Conservation (phyloP, 106 monocot genomes). For the Xerophyta viscosa region DNA sequence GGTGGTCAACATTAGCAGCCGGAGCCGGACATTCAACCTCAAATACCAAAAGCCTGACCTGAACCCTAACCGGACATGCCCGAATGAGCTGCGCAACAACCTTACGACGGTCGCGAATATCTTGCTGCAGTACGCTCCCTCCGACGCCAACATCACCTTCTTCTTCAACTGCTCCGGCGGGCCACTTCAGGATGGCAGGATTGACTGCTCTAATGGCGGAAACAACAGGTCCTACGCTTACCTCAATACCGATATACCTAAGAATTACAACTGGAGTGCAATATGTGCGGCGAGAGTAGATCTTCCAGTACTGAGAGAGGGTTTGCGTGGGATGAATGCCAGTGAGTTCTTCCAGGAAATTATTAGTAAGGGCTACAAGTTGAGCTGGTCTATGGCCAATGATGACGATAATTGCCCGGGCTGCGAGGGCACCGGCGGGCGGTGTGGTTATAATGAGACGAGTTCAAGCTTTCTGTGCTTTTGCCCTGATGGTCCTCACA, state of each 20-base stretch:
- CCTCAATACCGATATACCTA: not conserved
- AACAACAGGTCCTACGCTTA: not conserved
- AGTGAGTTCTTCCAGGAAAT: not conserved
- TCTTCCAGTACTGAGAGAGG: not conserved
- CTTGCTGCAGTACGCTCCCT: not conserved
- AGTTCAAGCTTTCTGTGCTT: not conserved
- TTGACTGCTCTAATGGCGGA: not conserved
- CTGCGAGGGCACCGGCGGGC: not conserved
- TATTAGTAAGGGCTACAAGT: not conserved
- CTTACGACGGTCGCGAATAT: not conserved
- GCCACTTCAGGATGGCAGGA: not conserved
- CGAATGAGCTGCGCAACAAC: not conserved
- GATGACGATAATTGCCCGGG: not conserved
- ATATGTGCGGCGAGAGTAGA: not conserved
- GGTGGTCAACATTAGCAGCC: not conserved
- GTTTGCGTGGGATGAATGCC: not conserved
- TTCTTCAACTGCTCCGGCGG: conserved; percentile 1
- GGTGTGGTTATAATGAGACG: not conserved
- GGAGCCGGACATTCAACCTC: not conserved
- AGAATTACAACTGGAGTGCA: not conserved
- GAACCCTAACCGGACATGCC: not conserved
- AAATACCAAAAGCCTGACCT: not conserved
- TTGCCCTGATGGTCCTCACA: not conserved
- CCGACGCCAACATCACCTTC: not conserved
- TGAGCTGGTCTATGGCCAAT: not conserved